Base-by-base conservation (phyloP, 345 rosid genomes). In the Alliaria petiolata region DNA sequence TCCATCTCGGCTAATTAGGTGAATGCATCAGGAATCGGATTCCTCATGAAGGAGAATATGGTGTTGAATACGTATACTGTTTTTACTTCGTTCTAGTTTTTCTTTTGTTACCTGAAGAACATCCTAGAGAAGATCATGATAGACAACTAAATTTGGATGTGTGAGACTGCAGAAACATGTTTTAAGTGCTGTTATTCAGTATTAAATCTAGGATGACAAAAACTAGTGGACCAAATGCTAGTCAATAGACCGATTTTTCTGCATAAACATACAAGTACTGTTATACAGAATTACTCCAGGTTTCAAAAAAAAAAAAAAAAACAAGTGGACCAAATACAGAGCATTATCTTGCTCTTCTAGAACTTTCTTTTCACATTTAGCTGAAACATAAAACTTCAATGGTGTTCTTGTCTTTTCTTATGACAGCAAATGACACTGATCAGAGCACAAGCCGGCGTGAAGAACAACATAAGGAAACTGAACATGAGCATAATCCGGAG, bases 371-470 rank as follows among this genome's bases (percentile, higher is more conserved):
- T 1, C 25, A 22, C 25, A 22, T 22, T 22, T 22, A 22, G 25
- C 43, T 49, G 11, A 52, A 51, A 69, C 47, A 69, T 28, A 26
- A 28, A 45, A 6, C 8, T 34, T 61, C 17, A 9, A 49, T 33
- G 36, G 13, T 52, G 30, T 22, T 53, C 4, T 57, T 53, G 0
- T 60, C 49, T 52, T 61, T 28, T 13, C 34, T 1, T 50, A 7
- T 81, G 52, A 75, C 91, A 91, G 97, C 98, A 91, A 86, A 77
- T 89, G 86, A 85, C 91, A 1, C 38, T 93, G 81, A 84, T 83
- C 22, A 86, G 83, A 87, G 97, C 96, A 44, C 96, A 93, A 85
- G 96, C 92, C 0, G 93, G 96, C 6, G 97, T 90, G 77, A 90
- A 89, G 92, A 89, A 93, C 83, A 93, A 90, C 79, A 79, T 89